Conservation (phyloP, 345 rosid species). For the Crucihimalaya himalaica region DNA sequence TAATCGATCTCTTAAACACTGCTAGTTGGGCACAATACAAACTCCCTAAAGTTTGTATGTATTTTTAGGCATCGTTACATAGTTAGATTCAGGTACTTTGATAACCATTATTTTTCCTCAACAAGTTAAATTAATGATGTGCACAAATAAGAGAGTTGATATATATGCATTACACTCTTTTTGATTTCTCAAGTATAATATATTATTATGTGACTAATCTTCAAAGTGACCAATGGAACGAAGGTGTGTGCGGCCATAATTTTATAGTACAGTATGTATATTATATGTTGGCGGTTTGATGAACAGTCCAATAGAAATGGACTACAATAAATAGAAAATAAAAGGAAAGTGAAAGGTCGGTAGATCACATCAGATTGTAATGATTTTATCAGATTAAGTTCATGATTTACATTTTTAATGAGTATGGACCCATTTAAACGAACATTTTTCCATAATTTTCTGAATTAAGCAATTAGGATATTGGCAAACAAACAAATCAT, state of each 20-base stretch:
- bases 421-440: slow-evolving; percentile 34
- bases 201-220: slow-evolving; percentile 5
- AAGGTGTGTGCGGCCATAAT: slow-evolving; percentile 28
- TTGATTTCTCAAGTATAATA: slow-evolving; percentile 1
- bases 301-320: slow-evolving; percentile 39
- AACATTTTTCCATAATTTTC: neutral
- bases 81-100: neutral
- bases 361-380: slow-evolving; percentile 66
- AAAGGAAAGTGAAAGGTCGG: slow-evolving; percentile 49
- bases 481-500: neutral
- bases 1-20: neutral
- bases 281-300: slow-evolving; percentile 34
- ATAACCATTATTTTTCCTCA: neutral
- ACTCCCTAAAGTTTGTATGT: neutral
- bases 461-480: neutral
- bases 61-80: neutral
- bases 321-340: slow-evolving; percentile 9
- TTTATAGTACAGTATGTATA: slow-evolving; percentile 29
- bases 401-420: slow-evolving; percentile 46
- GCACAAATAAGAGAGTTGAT: slow-evolving; percentile 4
- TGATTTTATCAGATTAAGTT: slow-evolving; percentile 57
- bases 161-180: slow-evolving; percentile 19
- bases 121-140: neutral
- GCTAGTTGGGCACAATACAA: neutral
- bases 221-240: slow-evolving; percentile 36